Evolutionary conservation across 1,139 yeast genomes (phyloP), one percentile per base, ranked within the genome.

Genomic region (Geotrichum bryndzae): DNA sequence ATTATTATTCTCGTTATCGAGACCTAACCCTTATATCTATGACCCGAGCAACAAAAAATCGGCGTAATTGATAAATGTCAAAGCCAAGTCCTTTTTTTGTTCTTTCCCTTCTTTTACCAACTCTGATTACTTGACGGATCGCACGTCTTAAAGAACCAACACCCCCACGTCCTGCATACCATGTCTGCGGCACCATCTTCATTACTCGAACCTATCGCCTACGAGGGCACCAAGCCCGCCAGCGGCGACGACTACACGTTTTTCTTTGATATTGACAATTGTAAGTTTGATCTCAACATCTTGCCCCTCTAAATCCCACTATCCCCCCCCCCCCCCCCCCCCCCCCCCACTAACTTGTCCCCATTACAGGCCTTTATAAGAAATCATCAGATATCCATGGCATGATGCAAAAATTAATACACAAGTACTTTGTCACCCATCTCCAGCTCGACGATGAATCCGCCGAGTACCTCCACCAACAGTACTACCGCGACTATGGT

Each of bases 231-330:
- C 15, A 31, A 56, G 48, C 61, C 57, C 6, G 57, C 63, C 55
- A 63, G 55, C 8, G 67, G 68, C 50, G 69, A 68, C 46, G 61
- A 68, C 22, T 62, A 66, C 55, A 87, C 90, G 54, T 88, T 92
- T 75, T 90, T 84, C 74, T 94, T 92, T 69, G 99, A 92, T 73
- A 90, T 92, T 60, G 98, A 94, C 75, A 94, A 94, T 74, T 90
- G 96, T 65, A 57, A 35, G 72, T 64, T 25, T 5, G 41, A 46
- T 46, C n/a, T 15, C 27, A 11, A 31, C 31, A n/a, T n/a, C n/a
- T n/a, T n/a, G n/a, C n/a, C n/a, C n/a, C n/a, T n/a, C n/a, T n/a
- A n/a, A n/a, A n/a, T n/a, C n/a, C n/a, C n/a, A n/a, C n/a, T n/a
- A n/a, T n/a, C n/a, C n/a, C n/a, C n/a, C n/a, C 25, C 53, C 48